Evolutionary conservation across 768 basidiomycete species (phyloP).

Genomic region (Russula sp.): DNA sequence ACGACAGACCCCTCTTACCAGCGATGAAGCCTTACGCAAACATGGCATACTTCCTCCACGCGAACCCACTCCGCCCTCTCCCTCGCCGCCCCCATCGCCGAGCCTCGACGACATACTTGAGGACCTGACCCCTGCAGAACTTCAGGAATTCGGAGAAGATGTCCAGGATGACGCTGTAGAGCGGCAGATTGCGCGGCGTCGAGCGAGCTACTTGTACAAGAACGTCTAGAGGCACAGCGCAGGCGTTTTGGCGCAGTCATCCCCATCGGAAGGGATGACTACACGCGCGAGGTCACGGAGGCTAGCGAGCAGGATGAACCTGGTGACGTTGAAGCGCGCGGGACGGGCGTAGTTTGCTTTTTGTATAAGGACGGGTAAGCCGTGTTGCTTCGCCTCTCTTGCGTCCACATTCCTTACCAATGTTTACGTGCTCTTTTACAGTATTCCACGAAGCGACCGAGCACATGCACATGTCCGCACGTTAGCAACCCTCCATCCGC

Average conservation of each 20-base stretch:
- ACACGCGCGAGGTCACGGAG: slow-evolving; percentile 92
- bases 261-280: slow-evolving; percentile 90
- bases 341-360: slow-evolving; percentile 92
- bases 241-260: slow-evolving; percentile 81
- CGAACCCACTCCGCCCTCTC: slow-evolving; percentile 62
- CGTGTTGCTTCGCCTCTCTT: slow-evolving; percentile 16
- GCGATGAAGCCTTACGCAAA: slow-evolving; percentile 91
- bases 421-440: slow-evolving; percentile 35
- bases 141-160: slow-evolving; percentile 70
- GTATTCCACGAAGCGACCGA: slow-evolving; percentile 77
- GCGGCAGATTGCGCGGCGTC: slow-evolving; percentile 64
- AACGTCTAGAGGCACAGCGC: slow-evolving; percentile 53
- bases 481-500: slow-evolving; percentile 80
- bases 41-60: slow-evolving; percentile 86
- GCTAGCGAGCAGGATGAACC: slow-evolving; percentile 71
- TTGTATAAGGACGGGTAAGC: slow-evolving; percentile 92
- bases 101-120: slow-evolving; percentile 65
- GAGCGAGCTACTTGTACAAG: slow-evolving; percentile 61
- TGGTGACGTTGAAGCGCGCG: slow-evolving; percentile 60
- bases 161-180: slow-evolving; percentile 72
- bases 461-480: slow-evolving; percentile 64
- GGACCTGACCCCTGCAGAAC: slow-evolving; percentile 58
- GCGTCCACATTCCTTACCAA: neutral
- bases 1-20: slow-evolving; percentile 37
- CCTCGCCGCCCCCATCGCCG: slow-evolving; percentile 80